These are phyloP conservation scores for Trichoderma gamsii DNA, from an alignment of 495 filamentous ascomycete species.

Conservation along the genomic window DNA sequence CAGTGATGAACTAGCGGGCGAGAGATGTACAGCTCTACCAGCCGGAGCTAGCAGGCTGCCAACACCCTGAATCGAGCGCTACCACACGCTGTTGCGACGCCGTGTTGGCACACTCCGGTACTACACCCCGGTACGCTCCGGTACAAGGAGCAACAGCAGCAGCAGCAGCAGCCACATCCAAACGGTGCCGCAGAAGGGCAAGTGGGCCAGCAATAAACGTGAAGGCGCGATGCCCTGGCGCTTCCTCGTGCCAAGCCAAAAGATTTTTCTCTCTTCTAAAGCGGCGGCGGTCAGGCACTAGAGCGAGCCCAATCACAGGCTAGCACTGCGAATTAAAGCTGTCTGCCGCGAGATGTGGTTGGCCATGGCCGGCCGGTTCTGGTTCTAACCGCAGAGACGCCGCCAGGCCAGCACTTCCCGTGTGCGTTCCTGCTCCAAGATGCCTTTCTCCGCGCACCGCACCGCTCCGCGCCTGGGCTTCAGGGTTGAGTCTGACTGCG, in stretches of 20 bases:
- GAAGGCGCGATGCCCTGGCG: background rate
- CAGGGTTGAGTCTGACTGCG: conserved; percentile 4
- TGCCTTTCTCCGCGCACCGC: background rate
- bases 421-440: conserved; percentile 2
- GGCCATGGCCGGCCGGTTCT: background rate
- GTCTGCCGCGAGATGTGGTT: conserved; percentile 5
- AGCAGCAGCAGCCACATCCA: background rate
- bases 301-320: background rate
- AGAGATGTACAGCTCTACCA: no score
- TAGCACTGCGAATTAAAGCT: background rate
- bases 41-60: no score
- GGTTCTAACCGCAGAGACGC: background rate
- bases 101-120: no score
- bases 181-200: conserved; percentile 10
- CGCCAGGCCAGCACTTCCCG: background rate
- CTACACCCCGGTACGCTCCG: no score
- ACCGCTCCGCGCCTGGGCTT: background rate
- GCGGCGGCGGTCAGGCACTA: conserved; percentile 8
- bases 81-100: no score
- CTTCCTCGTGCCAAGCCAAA: background rate
- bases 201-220: background rate
- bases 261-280: background rate
- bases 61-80: no score
- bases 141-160: no score
- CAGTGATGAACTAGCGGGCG: no score